Conservation (phyloP, 257 asterid genomes). For the Marsdenia floribunda region DNA sequence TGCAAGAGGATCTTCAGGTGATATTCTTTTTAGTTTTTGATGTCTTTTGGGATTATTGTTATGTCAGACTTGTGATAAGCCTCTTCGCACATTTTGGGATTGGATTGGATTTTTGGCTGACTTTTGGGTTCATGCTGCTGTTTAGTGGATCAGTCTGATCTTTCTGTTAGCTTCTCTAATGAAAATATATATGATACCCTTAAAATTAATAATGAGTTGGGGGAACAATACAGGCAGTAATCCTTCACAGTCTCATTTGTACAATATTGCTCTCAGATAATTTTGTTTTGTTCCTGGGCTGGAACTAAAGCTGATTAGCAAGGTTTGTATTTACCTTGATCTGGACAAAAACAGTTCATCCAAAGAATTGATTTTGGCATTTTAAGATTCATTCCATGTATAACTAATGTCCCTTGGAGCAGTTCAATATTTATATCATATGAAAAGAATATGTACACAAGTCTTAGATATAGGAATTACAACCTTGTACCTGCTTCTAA, state of each 20-base stretch:
- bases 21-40: conserved; percentile 1
- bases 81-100: conserved; percentile 11
- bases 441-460: neutral
- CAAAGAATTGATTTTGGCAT: neutral
- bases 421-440: neutral
- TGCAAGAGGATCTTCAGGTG: conserved; percentile 99
- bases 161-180: neutral
- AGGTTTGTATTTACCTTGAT: neutral
- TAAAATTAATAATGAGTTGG: neutral
- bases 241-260: neutral
- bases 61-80: conserved; percentile 1
- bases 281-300: neutral
- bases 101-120: conserved; percentile 12
- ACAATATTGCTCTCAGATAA: neutral
- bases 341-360: neutral
- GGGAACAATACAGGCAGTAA: neutral
- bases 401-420: neutral
- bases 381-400: neutral
- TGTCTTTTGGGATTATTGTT: conserved; percentile 16
- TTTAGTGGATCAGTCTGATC: neutral
- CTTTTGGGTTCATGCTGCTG: neutral
- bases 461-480: neutral
- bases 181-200: neutral
- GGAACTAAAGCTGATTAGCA: neutral
- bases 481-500: neutral